phyloP scores from a whole-genome alignment of 352 stramenopile species.

The Elongisporangium undulatum region DNA sequence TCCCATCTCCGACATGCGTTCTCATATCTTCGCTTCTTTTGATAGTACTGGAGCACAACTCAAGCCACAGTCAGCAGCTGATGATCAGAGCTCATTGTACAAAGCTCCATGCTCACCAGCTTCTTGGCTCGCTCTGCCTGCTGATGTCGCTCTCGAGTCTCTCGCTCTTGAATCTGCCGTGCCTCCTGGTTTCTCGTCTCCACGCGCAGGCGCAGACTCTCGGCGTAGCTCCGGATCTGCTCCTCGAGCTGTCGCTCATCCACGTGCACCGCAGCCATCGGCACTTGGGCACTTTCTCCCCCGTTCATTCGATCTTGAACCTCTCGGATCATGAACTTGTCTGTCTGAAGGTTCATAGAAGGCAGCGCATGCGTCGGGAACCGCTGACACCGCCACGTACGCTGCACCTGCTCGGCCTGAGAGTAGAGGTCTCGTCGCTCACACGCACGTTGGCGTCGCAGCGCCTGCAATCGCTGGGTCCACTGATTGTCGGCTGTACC shows the following conservation, averaged over 20 bases:
- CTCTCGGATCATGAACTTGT: conserved; percentile 31
- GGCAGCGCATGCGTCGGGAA: conserved; percentile 43
- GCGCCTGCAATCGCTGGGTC: conserved; percentile 8
- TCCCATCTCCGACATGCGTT: conserved; percentile 27
- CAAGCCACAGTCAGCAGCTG: background rate
- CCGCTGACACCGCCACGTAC: conserved; percentile 33
- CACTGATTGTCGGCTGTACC: conserved; percentile 6
- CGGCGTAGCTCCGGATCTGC: conserved; percentile 39
- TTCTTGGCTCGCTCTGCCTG: conserved; percentile 35
- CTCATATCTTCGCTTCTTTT: conserved; percentile 27
- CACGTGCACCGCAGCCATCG: conserved; percentile 16
- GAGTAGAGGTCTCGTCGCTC: conserved; percentile 11
- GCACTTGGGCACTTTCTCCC: conserved; percentile 4
- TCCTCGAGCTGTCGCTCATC: conserved; percentile 28
- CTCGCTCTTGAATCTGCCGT: conserved; percentile 23
- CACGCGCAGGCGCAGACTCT: conserved; percentile 27
- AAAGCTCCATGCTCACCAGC: conserved; percentile 4
- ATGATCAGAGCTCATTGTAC: background rate
- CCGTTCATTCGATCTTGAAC: conserved; percentile 21
- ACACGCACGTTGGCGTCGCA: conserved; percentile 6
- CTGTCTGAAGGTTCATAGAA: conserved; percentile 29
- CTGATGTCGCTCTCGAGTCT: conserved; percentile 30
- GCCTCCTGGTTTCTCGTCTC: conserved; percentile 27
- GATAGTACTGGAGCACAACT: conserved; percentile 12
- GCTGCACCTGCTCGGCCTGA: conserved; percentile 24